Conservation (phyloP, 2,329 filamentous ascomycete species). For the Calonectria henricotiae region DNA sequence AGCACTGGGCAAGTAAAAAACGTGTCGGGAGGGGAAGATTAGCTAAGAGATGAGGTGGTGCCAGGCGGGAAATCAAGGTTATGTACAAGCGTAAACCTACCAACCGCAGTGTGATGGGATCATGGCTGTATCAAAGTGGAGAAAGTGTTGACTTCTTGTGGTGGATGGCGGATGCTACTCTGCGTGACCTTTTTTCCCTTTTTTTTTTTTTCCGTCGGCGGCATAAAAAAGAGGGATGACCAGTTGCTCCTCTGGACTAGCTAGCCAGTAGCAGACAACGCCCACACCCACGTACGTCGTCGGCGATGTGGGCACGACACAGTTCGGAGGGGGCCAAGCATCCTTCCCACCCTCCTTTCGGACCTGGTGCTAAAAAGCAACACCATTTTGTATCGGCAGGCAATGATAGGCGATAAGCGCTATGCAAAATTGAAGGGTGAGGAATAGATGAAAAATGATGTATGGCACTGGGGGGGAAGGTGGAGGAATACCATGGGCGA, state of each 20-base stretch:
- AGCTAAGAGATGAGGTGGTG: neutral
- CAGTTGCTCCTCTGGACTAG: slow-evolving; percentile 18
- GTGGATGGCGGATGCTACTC: slow-evolving; percentile 11
- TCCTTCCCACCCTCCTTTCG: neutral
- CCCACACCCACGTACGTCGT: neutral
- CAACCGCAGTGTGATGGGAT: neutral
- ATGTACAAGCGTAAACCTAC: slow-evolving; percentile 17
- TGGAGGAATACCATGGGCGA: neutral
- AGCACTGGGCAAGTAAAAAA: neutral
- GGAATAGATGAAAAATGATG: neutral
- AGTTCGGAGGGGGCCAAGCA: neutral
- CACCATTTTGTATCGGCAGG: neutral
- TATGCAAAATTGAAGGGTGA: slow-evolving; percentile 16
- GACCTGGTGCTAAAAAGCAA: neutral
- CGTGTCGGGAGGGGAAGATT: no score
- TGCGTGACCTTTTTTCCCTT: neutral
- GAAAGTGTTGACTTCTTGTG: neutral
- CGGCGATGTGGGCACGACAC: neutral
- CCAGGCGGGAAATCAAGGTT: slow-evolving; percentile 27
- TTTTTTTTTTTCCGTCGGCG: neutral
- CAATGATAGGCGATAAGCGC: neutral
- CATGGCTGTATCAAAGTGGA: slow-evolving; percentile 15
- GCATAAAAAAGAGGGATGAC: neutral
- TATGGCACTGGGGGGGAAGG: neutral
- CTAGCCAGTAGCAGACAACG: neutral